Evolutionary conservation across 1,139 yeast species (phyloP).

Genomic region (Diutina siamensis): DNA sequence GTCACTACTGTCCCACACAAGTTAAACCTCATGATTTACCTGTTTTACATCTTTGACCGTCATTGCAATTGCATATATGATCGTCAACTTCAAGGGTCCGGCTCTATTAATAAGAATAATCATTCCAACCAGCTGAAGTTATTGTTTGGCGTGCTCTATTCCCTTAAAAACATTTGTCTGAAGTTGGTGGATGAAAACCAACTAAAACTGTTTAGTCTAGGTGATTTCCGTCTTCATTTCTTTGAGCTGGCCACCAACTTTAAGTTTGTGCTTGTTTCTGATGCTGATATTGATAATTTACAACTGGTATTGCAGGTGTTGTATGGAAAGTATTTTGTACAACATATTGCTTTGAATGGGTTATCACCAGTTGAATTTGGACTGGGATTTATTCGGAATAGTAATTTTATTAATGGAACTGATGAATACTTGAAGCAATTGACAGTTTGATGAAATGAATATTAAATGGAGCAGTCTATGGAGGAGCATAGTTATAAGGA

Average conservation of each 20-base stretch:
- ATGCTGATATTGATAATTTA: slow-evolving; percentile 49
- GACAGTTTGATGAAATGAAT: neutral
- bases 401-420: slow-evolving; percentile 31
- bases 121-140: slow-evolving; percentile 62
- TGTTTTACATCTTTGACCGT: slow-evolving; percentile 82
- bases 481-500: too few relatives aligned
- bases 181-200: slow-evolving; percentile 48
- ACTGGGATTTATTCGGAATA: slow-evolving; percentile 26
- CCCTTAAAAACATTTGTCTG: slow-evolving; percentile 63
- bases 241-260: slow-evolving; percentile 72
- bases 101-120: slow-evolving; percentile 43
- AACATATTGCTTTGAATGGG: slow-evolving; percentile 57
- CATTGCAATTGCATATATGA: slow-evolving; percentile 75
- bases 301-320: slow-evolving; percentile 53
- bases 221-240: slow-evolving; percentile 66
- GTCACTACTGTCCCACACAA: neutral
- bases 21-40: slow-evolving; percentile 53
- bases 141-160: slow-evolving; percentile 77
- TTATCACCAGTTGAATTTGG: slow-evolving; percentile 42
- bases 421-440: slow-evolving; percentile 21
- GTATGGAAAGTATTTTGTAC: slow-evolving; percentile 56
- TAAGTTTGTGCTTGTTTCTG: slow-evolving; percentile 66
- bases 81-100: slow-evolving; percentile 45
- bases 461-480: too few relatives aligned
- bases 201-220: slow-evolving; percentile 58